A percentile compares a stretch with the other conserved stretches of the same genome.
These are phyloP conservation scores for Lycium barbarum DNA, from an alignment of 257 asterid species.

Conservation along the genomic window DNA sequence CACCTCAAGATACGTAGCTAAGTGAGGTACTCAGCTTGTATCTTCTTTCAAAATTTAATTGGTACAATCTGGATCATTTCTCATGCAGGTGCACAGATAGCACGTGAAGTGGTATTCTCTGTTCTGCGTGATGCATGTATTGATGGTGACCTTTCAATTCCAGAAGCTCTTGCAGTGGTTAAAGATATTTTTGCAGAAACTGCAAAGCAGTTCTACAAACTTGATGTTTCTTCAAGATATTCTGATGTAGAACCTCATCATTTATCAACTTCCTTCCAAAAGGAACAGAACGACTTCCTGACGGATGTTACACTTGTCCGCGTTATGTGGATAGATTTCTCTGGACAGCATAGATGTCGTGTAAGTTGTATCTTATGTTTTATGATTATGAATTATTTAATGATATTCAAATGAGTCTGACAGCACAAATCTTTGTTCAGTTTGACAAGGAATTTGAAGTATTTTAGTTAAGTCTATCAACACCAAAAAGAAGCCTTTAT, in stretches of 20 bases:
- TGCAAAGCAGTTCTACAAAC: slow-evolving; percentile 71
- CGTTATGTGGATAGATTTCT: slow-evolving; percentile 80
- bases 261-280: slow-evolving; percentile 39
- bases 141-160: slow-evolving; percentile 75
- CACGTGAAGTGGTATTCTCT: slow-evolving; percentile 77
- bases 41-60: not conserved
- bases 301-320: slow-evolving; percentile 65
- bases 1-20: not conserved
- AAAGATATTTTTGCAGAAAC: slow-evolving; percentile 71
- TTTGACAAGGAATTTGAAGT: not conserved
- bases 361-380: slow-evolving; percentile 49
- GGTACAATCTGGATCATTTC: slow-evolving; percentile 16
- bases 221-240: slow-evolving; percentile 50
- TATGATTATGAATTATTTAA: not conserved
- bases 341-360: slow-evolving; percentile 94
- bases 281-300: slow-evolving; percentile 40
- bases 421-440: not conserved
- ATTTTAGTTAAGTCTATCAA: not conserved
- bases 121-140: slow-evolving; percentile 83
- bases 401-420: not conserved
- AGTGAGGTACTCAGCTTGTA: not conserved
- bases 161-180: slow-evolving; percentile 81
- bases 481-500: not conserved
- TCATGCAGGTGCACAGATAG: slow-evolving; percentile 78
- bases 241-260: slow-evolving; percentile 36